Conservation (phyloP, 805 yeast genomes). For the Yarrowia sp. region DNA sequence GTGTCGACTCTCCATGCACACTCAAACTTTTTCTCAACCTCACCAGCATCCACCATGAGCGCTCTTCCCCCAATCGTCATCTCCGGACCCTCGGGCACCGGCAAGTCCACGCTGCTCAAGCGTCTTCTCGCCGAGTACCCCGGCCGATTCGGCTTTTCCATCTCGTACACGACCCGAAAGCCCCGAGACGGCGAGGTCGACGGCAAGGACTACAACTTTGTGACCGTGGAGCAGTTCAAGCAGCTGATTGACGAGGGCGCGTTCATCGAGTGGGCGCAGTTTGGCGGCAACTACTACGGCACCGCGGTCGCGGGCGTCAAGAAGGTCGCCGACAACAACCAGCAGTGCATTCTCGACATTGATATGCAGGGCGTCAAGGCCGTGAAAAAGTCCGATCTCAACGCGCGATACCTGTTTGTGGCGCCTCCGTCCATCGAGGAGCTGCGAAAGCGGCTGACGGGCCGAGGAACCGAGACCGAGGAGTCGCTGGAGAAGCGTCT, state of each 20-base stretch:
- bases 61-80: conserved; percentile 78
- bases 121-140: conserved; percentile 89
- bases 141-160: conserved; percentile 85
- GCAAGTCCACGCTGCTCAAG: conserved; percentile 91
- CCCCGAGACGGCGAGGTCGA: conserved; percentile 91
- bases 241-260: conserved; percentile 66
- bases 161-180: conserved; percentile 85
- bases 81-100: conserved; percentile 94
- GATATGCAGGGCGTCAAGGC: conserved; percentile 99
- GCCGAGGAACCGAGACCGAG: conserved; percentile 92
- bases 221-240: conserved; percentile 76
- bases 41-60: conserved; percentile 30
- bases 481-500: conserved; percentile 84
- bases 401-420: conserved; percentile 81
- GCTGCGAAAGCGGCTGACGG: conserved; percentile 68
- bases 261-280: conserved; percentile 97
- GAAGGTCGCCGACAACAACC: conserved; percentile 54
- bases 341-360: conserved; percentile 88
- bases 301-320: conserved; percentile 84
- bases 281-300: conserved; percentile 96
- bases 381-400: conserved; percentile 76
- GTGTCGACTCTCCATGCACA: no score
- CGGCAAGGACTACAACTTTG: conserved; percentile 88
- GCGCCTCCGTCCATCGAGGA: conserved; percentile 91
- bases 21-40: not conserved